Conservation (phyloP, 139 green algal genomes). For the Coccomyxa sp. region DNA sequence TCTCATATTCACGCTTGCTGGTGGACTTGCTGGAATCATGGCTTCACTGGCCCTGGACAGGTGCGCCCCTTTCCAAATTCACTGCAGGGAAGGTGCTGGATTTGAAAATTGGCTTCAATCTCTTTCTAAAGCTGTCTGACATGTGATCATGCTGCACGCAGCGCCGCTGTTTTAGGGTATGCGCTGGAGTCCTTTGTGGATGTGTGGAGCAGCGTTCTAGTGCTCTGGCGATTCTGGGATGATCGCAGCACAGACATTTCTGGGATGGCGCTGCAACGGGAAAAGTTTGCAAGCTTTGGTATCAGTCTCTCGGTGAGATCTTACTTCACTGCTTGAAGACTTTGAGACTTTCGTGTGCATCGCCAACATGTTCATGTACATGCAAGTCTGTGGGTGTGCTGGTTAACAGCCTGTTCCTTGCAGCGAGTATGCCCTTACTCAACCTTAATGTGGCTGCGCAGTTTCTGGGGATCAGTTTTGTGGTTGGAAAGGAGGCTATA, state of each 20-base stretch:
- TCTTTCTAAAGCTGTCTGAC: neutral
- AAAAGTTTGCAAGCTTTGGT: constrained; percentile 7
- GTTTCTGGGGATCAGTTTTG: neutral
- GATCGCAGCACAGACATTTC: neutral
- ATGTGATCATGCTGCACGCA: neutral
- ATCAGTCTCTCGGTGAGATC: neutral
- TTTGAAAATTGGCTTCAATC: neutral
- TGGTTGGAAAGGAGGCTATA: neutral
- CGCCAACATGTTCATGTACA: no score
- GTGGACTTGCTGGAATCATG: neutral
- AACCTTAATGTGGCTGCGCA: neutral
- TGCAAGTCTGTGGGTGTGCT: no score
- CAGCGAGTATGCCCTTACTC: no score
- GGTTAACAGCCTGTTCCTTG: no score
- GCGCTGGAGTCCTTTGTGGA: constrained; percentile 11
- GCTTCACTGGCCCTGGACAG: neutral
- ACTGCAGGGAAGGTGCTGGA: neutral
- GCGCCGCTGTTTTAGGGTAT: constrained; percentile 1
- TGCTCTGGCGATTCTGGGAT: constrained; percentile 11
- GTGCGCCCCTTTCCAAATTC: neutral
- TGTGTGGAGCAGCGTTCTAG: constrained; percentile 2
- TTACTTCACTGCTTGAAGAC: neutral
- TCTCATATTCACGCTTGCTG: neutral
- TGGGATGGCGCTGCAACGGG: neutral
- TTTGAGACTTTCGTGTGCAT: no score